Percentiles rank a stretch among this genome's conserved stretches.
Evolutionary conservation across 139 green algal species (phyloP).

Genomic region (Chlorella vulgaris): DNA sequence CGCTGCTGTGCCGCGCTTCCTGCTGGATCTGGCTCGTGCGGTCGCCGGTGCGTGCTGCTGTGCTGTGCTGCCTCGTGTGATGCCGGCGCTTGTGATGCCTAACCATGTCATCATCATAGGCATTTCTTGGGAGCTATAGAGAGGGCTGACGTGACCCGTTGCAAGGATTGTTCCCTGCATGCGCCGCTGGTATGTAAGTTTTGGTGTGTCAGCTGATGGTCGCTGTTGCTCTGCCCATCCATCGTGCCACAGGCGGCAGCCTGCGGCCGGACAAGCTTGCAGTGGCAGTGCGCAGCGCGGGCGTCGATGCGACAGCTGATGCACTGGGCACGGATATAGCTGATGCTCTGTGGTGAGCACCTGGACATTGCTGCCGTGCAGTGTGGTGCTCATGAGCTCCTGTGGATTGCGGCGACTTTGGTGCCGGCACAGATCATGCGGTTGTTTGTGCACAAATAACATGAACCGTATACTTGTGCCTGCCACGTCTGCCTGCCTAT

Average conservation of each 20-base stretch:
- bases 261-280: conserved; percentile 37
- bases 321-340: conserved; percentile 3
- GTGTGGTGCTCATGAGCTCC: too few relatives aligned
- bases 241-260: conserved; percentile 10
- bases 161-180: not conserved
- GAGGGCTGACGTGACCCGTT: not conserved
- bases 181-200: not conserved
- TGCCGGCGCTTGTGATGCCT: too few relatives aligned
- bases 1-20: conserved; percentile 30
- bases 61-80: too few relatives aligned
- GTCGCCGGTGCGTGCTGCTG: conserved; percentile 6
- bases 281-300: conserved; percentile 29
- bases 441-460: too few relatives aligned
- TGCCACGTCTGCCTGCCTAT: not conserved
- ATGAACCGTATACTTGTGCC: too few relatives aligned
- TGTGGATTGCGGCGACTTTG: too few relatives aligned
- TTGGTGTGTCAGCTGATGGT: too few relatives aligned
- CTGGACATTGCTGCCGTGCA: not conserved
- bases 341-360: conserved; percentile 36
- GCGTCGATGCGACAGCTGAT: conserved; percentile 2
- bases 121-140: not conserved
- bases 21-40: conserved; percentile 38
- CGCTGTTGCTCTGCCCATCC: not conserved
- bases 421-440: too few relatives aligned
- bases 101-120: not conserved